A percentile compares a stretch with the other conserved stretches of the same genome.
phyloP scores from a whole-genome alignment of 139 green algal species.

The Chlorella sp. region DNA sequence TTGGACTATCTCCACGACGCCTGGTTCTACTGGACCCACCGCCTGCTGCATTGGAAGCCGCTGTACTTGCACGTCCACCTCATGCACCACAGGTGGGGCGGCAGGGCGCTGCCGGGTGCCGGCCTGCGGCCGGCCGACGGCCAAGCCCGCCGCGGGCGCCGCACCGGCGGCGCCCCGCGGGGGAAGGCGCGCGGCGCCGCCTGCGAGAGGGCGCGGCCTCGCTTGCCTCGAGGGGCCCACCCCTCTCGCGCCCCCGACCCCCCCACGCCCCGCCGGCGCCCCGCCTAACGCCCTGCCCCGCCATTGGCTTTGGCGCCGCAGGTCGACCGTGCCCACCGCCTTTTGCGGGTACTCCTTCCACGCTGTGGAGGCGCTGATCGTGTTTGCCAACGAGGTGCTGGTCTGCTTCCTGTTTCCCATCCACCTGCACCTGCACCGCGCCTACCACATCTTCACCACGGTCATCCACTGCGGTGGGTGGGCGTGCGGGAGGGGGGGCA shows the following conservation, averaged over 20 bases:
- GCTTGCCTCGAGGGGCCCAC: no score
- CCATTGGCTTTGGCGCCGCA: no score
- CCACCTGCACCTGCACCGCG: conserved; percentile 74
- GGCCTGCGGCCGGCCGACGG: no score
- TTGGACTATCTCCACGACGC: conserved; percentile 87
- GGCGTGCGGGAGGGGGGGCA: not conserved
- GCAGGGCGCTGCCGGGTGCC: not conserved
- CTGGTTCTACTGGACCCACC: conserved; percentile 95
- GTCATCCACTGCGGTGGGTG: conserved; percentile 79
- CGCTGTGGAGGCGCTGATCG: conserved; percentile 73
- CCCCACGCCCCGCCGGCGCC: no score
- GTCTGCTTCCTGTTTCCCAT: conserved; percentile 83
- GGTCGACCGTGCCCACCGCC: conserved; percentile 72
- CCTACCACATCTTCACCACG: conserved; percentile 87
- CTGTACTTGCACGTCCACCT: conserved; percentile 80
- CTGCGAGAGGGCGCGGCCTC: no score
- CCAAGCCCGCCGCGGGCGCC: no score
- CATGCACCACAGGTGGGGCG: conserved; percentile 77
- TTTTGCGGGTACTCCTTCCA: conserved; percentile 92
- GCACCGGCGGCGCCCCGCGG: no score
- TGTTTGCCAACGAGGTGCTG: conserved; percentile 90
- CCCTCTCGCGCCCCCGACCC: no score
- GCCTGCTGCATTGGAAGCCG: conserved; percentile 80
- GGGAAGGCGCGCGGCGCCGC: no score
- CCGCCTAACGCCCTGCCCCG: no score